phyloP scores from a whole-genome alignment of 2,329 filamentous ascomycete species.

The Cordyceps tenuipes region DNA sequence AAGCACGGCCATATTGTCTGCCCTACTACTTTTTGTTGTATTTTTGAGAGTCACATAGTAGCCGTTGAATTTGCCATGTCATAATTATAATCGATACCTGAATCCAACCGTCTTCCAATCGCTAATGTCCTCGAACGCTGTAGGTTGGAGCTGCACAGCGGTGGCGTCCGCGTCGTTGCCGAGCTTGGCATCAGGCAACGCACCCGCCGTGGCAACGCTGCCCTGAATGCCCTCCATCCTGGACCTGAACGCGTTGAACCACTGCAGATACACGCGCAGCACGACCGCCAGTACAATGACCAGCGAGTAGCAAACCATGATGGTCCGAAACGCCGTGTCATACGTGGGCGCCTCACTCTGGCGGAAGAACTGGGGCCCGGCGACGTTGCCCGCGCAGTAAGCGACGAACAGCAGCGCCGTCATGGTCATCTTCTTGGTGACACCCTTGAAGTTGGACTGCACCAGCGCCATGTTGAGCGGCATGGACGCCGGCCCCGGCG shows the following conservation, averaged over 20 bases:
- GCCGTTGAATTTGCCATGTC: background rate
- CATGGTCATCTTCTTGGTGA: slow-evolving; percentile 53
- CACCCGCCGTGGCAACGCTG: slow-evolving; percentile 33
- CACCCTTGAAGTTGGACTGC: slow-evolving; percentile 46
- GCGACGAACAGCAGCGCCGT: slow-evolving; percentile 47
- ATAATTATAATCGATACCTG: slow-evolving; percentile 42
- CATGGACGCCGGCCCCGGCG: slow-evolving; percentile 44
- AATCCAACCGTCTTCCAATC: slow-evolving; percentile 53
- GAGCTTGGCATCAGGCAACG: slow-evolving; percentile 30
- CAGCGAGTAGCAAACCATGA: slow-evolving; percentile 48
- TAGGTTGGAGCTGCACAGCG: slow-evolving; percentile 29
- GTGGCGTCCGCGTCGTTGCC: slow-evolving; percentile 17
- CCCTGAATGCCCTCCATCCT: slow-evolving; percentile 36
- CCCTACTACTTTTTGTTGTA: too few species aligned
- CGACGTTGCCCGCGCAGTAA: slow-evolving; percentile 49
- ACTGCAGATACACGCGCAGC: slow-evolving; percentile 40
- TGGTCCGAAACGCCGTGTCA: slow-evolving; percentile 44
- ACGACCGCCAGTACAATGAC: slow-evolving; percentile 34
- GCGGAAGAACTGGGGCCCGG: slow-evolving; percentile 47
- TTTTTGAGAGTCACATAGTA: too few species aligned
- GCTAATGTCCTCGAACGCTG: slow-evolving; percentile 49
- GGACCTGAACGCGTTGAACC: slow-evolving; percentile 35
- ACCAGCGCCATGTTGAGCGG: slow-evolving; percentile 48
- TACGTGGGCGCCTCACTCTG: slow-evolving; percentile 42
- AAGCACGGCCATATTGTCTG: too few species aligned